Conservation (phyloP, 495 filamentous ascomycete species). For the Amniculicola lignicola region DNA sequence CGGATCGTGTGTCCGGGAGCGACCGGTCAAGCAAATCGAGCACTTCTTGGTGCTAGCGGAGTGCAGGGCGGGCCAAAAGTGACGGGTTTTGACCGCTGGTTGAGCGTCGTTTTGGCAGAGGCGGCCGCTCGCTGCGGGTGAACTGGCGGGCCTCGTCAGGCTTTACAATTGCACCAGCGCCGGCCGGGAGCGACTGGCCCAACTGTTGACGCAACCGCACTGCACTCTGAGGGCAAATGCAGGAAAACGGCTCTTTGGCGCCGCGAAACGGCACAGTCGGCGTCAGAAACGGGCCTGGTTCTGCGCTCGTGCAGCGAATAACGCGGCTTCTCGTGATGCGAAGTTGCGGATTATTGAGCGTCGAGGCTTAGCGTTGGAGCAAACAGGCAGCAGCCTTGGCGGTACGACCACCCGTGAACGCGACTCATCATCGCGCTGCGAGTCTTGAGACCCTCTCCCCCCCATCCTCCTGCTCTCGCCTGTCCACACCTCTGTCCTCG, state of each 20-base stretch:
- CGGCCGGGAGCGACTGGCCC: not conserved
- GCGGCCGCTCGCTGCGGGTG: not conserved
- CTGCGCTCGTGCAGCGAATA: slow-evolving; percentile 18
- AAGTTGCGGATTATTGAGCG: slow-evolving; percentile 8
- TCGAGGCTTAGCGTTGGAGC: slow-evolving; percentile 17
- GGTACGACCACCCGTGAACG: not conserved
- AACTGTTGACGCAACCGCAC: slow-evolving; percentile 1
- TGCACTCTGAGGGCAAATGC: slow-evolving; percentile 1
- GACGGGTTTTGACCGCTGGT: slow-evolving; percentile 16
- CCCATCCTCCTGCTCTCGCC: slow-evolving; percentile 1
- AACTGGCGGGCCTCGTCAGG: slow-evolving; percentile 8
- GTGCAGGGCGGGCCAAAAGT: not conserved
- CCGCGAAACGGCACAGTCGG: not conserved
- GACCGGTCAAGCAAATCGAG: not conserved
- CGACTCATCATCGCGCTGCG: slow-evolving; percentile 8
- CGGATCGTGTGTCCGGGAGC: slow-evolving; percentile 2
- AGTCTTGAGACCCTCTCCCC: slow-evolving; percentile 3
- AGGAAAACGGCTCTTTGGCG: slow-evolving; percentile 1
- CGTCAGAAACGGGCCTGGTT: slow-evolving; percentile 17
- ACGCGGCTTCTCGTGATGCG: slow-evolving; percentile 1
- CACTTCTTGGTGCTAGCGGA: not conserved
- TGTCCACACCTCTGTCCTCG: not conserved
- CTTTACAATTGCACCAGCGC: slow-evolving; percentile 1
- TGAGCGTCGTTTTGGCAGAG: slow-evolving; percentile 10
- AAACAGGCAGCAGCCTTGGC: slow-evolving; percentile 28